A percentile compares a stretch with the other conserved stretches of the same genome.
Conservation (phyloP, 2,329 filamentous ascomycete genomes). For the Neofusicoccum cordaticola region DNA sequence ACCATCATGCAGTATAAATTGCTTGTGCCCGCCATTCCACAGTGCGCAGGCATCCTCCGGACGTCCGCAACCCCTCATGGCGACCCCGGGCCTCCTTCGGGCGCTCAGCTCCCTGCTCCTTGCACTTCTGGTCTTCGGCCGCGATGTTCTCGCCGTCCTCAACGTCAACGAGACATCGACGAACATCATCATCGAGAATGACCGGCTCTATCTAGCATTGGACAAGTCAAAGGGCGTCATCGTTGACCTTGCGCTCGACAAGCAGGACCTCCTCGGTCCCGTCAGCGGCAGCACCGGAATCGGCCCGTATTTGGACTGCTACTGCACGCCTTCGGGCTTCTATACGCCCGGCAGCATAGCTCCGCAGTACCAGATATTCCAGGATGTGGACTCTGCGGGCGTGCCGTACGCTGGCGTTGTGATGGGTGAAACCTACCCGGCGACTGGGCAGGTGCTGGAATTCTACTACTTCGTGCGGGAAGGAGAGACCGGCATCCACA, state of each 20-base stretch:
- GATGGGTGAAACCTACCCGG: constrained; percentile 58
- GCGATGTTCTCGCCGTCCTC: constrained; percentile 11
- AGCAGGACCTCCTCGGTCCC: constrained; percentile 53
- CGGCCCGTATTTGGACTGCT: constrained; percentile 62
- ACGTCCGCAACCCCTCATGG: background rate
- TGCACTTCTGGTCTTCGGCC: background rate
- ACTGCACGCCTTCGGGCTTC: constrained; percentile 58
- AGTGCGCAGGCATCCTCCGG: background rate
- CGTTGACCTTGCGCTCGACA: constrained; percentile 44
- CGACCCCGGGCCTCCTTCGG: background rate
- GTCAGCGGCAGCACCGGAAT: constrained; percentile 46
- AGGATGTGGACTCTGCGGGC: constrained; percentile 50
- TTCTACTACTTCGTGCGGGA: constrained; percentile 66
- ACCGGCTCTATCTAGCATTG: constrained; percentile 44
- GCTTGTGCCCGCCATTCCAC: background rate
- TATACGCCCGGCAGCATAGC: constrained; percentile 57
- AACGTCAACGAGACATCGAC: constrained; percentile 30
- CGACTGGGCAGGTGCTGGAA: constrained; percentile 58
- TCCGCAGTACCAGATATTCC: constrained; percentile 51
- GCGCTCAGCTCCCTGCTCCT: background rate
- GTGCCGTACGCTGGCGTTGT: constrained; percentile 57
- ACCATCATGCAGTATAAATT: background rate
- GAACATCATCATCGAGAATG: constrained; percentile 43
- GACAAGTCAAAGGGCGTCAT: constrained; percentile 45
- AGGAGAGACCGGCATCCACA: constrained; percentile 61